Conservation (phyloP, 179 eudicot genomes). For the Camellia oleifera region DNA sequence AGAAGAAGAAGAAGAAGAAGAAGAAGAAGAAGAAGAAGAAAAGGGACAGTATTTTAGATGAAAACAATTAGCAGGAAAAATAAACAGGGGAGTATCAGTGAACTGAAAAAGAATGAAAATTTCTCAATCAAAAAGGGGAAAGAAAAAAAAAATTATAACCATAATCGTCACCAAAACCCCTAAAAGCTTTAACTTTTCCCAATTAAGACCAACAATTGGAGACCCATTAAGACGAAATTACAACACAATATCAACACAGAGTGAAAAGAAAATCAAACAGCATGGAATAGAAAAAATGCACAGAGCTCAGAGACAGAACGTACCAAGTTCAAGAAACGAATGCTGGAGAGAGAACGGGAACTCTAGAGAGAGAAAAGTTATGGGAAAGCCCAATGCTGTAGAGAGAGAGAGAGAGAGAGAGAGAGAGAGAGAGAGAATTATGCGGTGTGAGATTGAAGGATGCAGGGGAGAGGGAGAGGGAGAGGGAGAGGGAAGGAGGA, state of each 20-base stretch:
- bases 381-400: neutral
- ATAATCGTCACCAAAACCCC: neutral
- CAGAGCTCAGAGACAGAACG: slow-evolving; percentile 16
- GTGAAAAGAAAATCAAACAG: neutral
- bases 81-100: neutral
- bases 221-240: neutral
- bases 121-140: neutral
- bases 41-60: too few species aligned
- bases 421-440: neutral
- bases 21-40: too few species aligned
- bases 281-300: neutral
- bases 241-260: too few species aligned
- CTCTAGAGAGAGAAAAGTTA: slow-evolving; percentile 6
- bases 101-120: neutral
- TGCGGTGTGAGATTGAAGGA: slow-evolving; percentile 7
- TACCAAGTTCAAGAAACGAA: slow-evolving; percentile 26
- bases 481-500: slow-evolving; percentile 23
- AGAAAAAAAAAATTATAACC: neutral
- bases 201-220: neutral
- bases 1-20: neutral
- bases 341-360: neutral
- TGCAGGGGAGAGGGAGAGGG: slow-evolving; percentile 39
- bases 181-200: neutral
- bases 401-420: neutral
- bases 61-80: too few species aligned